Evolutionary conservation across 176 grass and related monocot genomes (phyloP).

Genomic region (Juncus inflexus): DNA sequence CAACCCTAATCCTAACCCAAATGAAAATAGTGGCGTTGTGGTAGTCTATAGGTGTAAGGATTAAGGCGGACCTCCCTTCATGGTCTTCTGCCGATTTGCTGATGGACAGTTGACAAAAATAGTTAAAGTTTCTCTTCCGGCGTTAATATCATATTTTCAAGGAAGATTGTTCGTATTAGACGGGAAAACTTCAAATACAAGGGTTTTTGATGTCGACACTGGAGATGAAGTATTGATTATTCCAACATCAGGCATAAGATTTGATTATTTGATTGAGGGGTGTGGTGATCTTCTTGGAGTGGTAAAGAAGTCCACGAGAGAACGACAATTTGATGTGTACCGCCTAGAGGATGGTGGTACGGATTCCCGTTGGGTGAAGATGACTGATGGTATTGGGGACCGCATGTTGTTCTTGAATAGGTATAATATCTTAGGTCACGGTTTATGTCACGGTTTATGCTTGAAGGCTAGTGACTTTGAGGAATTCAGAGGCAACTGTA

Average conservation of each 20-base stretch:
- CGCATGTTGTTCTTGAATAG: constrained; percentile 2
- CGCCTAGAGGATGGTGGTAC: neutral
- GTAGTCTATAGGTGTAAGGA: neutral
- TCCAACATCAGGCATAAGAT: neutral
- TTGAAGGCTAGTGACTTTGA: no score
- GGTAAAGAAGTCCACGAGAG: neutral
- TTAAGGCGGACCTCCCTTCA: neutral
- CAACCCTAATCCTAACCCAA: neutral
- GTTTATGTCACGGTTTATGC: no score
- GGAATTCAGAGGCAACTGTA: no score
- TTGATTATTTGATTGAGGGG: neutral
- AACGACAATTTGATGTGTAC: neutral
- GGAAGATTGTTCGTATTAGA: neutral
- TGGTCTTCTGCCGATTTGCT: no score
- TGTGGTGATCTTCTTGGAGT: constrained; percentile 7
- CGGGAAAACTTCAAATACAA: neutral
- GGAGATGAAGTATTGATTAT: neutral
- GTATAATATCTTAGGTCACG: no score
- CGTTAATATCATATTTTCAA: neutral
- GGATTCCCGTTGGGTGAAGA: neutral
- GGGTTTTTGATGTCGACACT: neutral
- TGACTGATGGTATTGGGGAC: neutral
- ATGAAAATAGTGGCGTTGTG: neutral
- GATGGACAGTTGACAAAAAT: neutral
- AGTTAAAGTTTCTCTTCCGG: no score